A percentile compares a stretch with the other conserved stretches of the same genome.
Evolutionary conservation across 352 stramenopile species (phyloP).

Genomic region (Phytophthora tubulina): DNA sequence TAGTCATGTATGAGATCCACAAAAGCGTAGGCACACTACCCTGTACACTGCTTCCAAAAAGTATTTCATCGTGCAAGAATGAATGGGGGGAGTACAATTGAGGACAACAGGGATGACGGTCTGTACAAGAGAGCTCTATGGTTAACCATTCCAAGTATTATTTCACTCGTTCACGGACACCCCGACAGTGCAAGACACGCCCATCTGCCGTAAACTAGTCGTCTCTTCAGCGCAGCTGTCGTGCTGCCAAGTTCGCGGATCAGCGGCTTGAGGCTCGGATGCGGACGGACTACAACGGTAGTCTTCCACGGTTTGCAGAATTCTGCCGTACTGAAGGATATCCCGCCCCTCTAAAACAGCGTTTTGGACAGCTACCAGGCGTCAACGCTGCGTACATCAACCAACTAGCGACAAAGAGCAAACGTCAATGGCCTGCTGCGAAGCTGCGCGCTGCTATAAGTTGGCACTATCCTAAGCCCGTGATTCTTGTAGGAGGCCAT

Average conservation of each 20-base stretch:
- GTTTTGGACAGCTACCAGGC: neutral
- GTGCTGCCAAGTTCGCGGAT: conserved; percentile 24
- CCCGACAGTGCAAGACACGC: too few species aligned
- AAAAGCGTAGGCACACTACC: too few species aligned
- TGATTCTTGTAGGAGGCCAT: conserved; percentile 13
- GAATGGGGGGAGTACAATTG: neutral
- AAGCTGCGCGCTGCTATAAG: conserved; percentile 14
- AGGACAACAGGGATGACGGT: neutral
- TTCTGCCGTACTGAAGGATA: conserved; percentile 33
- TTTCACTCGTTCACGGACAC: conserved; percentile 13
- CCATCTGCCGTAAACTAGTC: conserved; percentile 10
- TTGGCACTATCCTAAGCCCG: conserved; percentile 23
- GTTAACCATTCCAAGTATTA: neutral
- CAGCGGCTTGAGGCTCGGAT: conserved; percentile 32
- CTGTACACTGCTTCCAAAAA: too few species aligned
- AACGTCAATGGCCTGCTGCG: conserved; percentile 16
- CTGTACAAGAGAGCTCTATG: neutral
- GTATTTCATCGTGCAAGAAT: too few species aligned
- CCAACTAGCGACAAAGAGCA: conserved; percentile 1
- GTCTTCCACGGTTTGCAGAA: conserved; percentile 27
- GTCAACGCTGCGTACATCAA: conserved; percentile 38
- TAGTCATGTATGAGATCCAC: neutral
- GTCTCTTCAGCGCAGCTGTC: conserved; percentile 30
- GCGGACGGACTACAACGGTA: conserved; percentile 31
- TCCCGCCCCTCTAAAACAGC: conserved; percentile 12